Conservation (phyloP, 2,329 filamentous ascomycete genomes). For the Ophiocordyceps unilateralis region DNA sequence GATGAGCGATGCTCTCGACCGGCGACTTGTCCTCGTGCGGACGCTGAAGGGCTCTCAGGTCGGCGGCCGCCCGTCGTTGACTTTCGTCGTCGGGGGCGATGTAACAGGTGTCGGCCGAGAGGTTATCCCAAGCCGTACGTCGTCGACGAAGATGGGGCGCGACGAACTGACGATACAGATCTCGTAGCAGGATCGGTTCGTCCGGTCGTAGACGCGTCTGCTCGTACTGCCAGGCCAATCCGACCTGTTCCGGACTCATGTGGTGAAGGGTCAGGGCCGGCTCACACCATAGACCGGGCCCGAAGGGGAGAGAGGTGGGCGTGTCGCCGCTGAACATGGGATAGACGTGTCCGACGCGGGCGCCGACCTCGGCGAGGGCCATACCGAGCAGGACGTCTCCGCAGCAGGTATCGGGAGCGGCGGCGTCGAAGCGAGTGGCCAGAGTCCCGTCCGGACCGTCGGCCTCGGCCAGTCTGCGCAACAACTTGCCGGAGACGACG, state of each 20-base stretch:
- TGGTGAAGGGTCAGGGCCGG: constrained; percentile 41
- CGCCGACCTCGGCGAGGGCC: constrained; percentile 25
- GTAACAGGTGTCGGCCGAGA: constrained; percentile 29
- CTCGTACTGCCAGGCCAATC: constrained; percentile 34
- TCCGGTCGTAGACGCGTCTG: constrained; percentile 21
- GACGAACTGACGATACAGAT: constrained; percentile 32
- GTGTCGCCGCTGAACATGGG: constrained; percentile 41
- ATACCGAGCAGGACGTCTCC: constrained; percentile 34
- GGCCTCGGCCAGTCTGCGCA: constrained; percentile 27
- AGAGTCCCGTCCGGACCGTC: constrained; percentile 8
- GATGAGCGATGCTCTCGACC: constrained; percentile 26
- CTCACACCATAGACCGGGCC: constrained; percentile 34
- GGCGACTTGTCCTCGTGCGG: constrained; percentile 20
- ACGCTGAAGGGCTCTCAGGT: constrained; percentile 15
- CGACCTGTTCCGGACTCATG: constrained; percentile 33
- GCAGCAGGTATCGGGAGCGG: constrained; percentile 27
- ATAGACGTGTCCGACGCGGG: constrained; percentile 24
- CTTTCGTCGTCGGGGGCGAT: constrained; percentile 20
- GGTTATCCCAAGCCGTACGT: constrained; percentile 34
- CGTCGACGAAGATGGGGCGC: constrained; percentile 21
- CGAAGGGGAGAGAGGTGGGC: constrained; percentile 30
- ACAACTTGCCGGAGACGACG: constrained; percentile 31
- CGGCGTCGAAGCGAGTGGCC: constrained; percentile 27
- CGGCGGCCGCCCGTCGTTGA: constrained; percentile 13
- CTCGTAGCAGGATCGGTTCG: constrained; percentile 26